These are phyloP conservation scores for Dendrocalamus latiflorus DNA, from an alignment of 202 grass and related monocot genomes.

Conservation along the genomic window DNA sequence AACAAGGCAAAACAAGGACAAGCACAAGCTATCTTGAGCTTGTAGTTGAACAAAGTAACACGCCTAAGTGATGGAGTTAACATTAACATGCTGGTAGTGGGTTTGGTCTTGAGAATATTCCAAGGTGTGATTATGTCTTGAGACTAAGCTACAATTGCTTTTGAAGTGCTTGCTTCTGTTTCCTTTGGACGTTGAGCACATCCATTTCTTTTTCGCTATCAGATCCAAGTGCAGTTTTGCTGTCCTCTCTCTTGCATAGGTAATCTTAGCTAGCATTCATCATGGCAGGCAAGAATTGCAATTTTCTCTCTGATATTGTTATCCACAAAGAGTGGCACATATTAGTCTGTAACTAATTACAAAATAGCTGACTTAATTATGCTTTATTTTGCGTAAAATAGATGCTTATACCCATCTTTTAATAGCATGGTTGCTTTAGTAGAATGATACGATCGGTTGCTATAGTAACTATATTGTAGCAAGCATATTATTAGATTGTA, in stretches of 20 bases:
- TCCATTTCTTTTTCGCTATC: neutral
- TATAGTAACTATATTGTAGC: neutral
- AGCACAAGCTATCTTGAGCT: conserved; percentile 2
- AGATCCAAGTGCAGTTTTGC: conserved; percentile 4
- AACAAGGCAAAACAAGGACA: neutral
- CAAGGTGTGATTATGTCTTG: conserved; percentile 33
- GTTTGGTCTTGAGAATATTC: conserved; percentile 46
- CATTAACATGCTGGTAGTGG: conserved; percentile 16
- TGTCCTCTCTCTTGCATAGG: neutral
- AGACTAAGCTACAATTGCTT: conserved; percentile 15
- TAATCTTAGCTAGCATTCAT: neutral
- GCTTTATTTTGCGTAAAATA: neutral
- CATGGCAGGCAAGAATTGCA: neutral
- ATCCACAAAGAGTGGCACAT: neutral
- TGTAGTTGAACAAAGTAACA: conserved; percentile 24
- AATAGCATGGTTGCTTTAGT: neutral
- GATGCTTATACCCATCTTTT: neutral
- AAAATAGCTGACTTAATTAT: neutral
- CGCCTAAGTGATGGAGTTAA: conserved; percentile 11
- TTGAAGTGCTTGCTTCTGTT: conserved; percentile 25
- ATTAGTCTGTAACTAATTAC: neutral
- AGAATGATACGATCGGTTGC: neutral
- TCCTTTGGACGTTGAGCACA: conserved; percentile 3
- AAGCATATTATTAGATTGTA: neutral
- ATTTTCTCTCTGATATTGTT: neutral